Evolutionary conservation across 1,284 basidiomycete species (phyloP), one percentile per base, ranked within the genome.

Genomic region (Sporisorium sorghi): DNA sequence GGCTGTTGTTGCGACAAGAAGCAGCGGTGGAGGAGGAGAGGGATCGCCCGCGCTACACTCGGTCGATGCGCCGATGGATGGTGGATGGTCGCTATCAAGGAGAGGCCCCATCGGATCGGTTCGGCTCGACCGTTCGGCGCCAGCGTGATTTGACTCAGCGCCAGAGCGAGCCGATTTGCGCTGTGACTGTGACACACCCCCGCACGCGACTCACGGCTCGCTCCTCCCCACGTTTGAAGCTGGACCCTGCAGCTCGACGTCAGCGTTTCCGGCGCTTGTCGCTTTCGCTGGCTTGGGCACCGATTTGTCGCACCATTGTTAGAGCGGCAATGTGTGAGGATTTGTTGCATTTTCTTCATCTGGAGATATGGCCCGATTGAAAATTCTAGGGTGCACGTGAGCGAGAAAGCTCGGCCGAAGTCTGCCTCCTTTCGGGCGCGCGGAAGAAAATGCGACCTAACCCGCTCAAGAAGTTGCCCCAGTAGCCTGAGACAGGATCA

Each of bases 181-280:
- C n/a, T n/a, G n/a, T n/a, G n/a, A n/a, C n/a, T n/a, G n/a, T n/a
- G n/a, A n/a, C n/a, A n/a, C n/a, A n/a, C n/a, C n/a, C n/a, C n/a
- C n/a, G n/a, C n/a, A n/a, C n/a, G n/a, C n/a, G n/a, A n/a, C n/a
- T n/a, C n/a, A n/a, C n/a, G n/a, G n/a, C n/a, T n/a, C n/a, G n/a
- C n/a, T n/a, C n/a, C n/a, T n/a, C n/a, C n/a, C n/a, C n/a, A 28
- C 44, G 26, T 17, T 46, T 28, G 24, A 1, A 26, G 44, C 51
- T 67, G 64, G 61, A 65, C 68, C 68, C 68, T 71, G 68, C 61
- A 71, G 56, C 66, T 56, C 52, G 48, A 57, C 58, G 52, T 67
- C 54, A 60, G 48, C 28, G 6, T 6, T 32, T 14, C 3, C 5
- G 15, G 37, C 5, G 3, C n/a, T 19, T n/a, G n/a, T n/a, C n/a